Conservation (phyloP, 495 filamentous ascomycete genomes). For the Articulospora tetracladia region DNA sequence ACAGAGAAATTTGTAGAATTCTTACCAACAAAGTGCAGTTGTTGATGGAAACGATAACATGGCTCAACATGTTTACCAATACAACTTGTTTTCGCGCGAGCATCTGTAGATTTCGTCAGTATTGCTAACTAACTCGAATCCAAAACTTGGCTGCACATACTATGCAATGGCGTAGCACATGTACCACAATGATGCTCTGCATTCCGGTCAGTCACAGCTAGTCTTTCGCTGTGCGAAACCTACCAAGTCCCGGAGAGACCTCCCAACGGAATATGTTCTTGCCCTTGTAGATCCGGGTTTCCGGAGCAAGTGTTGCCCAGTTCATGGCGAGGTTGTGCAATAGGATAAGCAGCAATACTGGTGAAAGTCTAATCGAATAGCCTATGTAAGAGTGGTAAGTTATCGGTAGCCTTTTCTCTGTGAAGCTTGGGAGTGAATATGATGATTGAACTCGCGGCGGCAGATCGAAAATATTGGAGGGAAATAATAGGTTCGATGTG, state of each 20-base stretch:
- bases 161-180: constrained; percentile 23
- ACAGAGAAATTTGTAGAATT: not conserved
- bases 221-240: not conserved
- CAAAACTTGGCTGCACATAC: constrained; percentile 6
- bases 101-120: constrained; percentile 16
- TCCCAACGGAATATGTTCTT: constrained; percentile 23
- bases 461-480: no score
- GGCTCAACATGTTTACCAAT: constrained; percentile 28
- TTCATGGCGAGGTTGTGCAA: constrained; percentile 8
- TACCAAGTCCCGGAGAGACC: constrained; percentile 15
- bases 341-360: no score
- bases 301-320: constrained; percentile 22
- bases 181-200: constrained; percentile 27
- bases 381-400: no score
- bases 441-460: no score
- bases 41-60: constrained; percentile 26
- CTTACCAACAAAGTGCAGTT: constrained; percentile 27
- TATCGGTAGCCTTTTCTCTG: no score
- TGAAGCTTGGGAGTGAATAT: no score
- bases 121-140: not conserved
- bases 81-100: constrained; percentile 21
- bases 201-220: not conserved
- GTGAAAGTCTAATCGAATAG: no score
- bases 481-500: no score
- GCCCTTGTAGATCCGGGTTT: constrained; percentile 19